Evolutionary conservation across 768 basidiomycete species (phyloP).

Genomic region (Tricholoma saponaceum): DNA sequence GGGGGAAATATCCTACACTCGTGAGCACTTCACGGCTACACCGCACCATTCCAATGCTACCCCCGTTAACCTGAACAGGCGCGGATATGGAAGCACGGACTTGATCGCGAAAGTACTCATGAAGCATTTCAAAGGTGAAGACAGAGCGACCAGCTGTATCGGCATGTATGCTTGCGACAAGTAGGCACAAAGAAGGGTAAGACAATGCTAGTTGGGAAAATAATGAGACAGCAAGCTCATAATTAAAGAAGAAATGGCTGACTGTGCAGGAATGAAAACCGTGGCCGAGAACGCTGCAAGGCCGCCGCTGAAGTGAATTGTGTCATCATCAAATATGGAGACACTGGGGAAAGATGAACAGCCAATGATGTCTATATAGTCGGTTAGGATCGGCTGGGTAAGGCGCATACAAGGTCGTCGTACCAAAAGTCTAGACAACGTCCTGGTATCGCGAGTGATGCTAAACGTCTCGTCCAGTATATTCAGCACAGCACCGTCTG

Average conservation of each 20-base stretch:
- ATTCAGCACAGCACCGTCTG: slow-evolving; percentile 40
- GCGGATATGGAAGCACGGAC: slow-evolving; percentile 68
- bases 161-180: slow-evolving; percentile 82
- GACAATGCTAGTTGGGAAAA: slow-evolving; percentile 47
- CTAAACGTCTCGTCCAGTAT: slow-evolving; percentile 56
- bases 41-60: slow-evolving; percentile 70
- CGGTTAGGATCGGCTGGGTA: not conserved
- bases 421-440: slow-evolving; percentile 61
- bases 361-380: slow-evolving; percentile 37
- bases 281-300: slow-evolving; percentile 54
- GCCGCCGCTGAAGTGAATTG: slow-evolving; percentile 39
- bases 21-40: slow-evolving; percentile 63
- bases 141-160: slow-evolving; percentile 69
- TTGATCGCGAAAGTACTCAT: slow-evolving; percentile 74
- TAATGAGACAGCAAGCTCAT: not conserved
- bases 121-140: slow-evolving; percentile 91
- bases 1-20: slow-evolving; percentile 43
- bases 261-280: slow-evolving; percentile 54
- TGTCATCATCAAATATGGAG: slow-evolving; percentile 50
- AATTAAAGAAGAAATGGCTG: slow-evolving; percentile 15
- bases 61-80: slow-evolving; percentile 71
- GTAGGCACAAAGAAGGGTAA: slow-evolving; percentile 76
- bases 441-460: slow-evolving; percentile 54
- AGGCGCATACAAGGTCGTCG: slow-evolving; percentile 18
- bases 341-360: slow-evolving; percentile 40